Base-by-base conservation (phyloP, 768 basidiomycete species). In the Podaxis mareebaensis region DNA sequence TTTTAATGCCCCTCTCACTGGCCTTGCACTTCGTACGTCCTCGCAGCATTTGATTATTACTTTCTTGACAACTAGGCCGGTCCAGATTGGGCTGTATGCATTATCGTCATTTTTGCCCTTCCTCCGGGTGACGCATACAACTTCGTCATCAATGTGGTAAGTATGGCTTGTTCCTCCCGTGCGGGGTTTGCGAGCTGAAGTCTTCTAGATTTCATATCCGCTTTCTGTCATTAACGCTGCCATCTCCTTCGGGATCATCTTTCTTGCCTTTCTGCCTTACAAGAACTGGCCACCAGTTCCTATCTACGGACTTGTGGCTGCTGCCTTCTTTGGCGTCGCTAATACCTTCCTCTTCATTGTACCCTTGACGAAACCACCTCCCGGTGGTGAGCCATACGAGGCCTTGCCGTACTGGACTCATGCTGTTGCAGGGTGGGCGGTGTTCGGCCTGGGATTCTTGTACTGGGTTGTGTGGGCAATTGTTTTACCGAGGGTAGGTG, bases 61-160 rank as follows among this genome's bases (percentile, higher is more conserved):
- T 26, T 33, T 5, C 28, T 17, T 17, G 11, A 12, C 44, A 15
- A 17, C 12, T 26, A 44, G 12, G 13, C 22, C 51, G 53, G 26
- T 40, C 42, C 17, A 78, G 76, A 79, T 52, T 79, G 76, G 74
- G 53, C 67, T 24, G 63, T 78, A 44, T 80, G 77, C 62, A 54
- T 75, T 30, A 71, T 77, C 39, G 71, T 79, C 46, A 75, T 79
- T 22, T 74, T 79, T 60, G 72, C 71, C 12, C 71, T 78, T 0
- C 89, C 89, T 0, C 80, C 87, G 0, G 88, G 89, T 7, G 88
- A 90, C 64, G 87, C 87, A 0, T 91, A 87, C 69, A 79, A 81
- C 60, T 87, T 91, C 71, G 78, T 85, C 44, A 74, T 87, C 67
- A 86, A 85, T 69, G 72, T 77, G 69, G 86, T 86, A 68, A 53